phyloP scores from a whole-genome alignment of 257 asterid genomes.

The Jacaranda copaia region DNA sequence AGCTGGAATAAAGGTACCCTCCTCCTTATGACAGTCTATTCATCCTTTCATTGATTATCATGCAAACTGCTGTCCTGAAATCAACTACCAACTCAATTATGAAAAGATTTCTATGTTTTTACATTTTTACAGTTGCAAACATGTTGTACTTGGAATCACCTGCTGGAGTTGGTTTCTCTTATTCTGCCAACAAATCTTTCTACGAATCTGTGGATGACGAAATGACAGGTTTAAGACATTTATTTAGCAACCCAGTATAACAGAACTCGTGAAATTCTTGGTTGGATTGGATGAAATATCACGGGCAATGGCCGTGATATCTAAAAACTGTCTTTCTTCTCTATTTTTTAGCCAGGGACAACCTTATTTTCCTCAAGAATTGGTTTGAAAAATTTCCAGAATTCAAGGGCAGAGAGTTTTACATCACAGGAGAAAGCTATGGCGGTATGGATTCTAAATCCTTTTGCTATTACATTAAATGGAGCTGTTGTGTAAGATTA shows the following conservation, averaged over 20 bases:
- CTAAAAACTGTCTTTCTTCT: not conserved
- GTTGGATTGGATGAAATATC: no score
- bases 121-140: slow-evolving; percentile 47
- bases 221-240: slow-evolving; percentile 53
- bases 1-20: slow-evolving; percentile 66
- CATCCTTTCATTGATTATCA: not conserved
- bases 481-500: no score
- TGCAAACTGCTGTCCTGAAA: not conserved
- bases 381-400: slow-evolving; percentile 57
- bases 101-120: not conserved
- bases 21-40: not conserved
- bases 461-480: no score
- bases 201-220: slow-evolving; percentile 51
- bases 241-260: not conserved
- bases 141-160: slow-evolving; percentile 67
- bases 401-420: slow-evolving; percentile 50
- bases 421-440: slow-evolving; percentile 64
- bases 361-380: slow-evolving; percentile 55
- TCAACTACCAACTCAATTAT: not conserved
- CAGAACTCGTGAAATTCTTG: not conserved
- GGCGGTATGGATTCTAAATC: slow-evolving; percentile 42
- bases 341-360: slow-evolving; percentile 52
- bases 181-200: slow-evolving; percentile 55
- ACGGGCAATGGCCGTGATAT: no score
- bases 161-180: slow-evolving; percentile 69